Base-by-base conservation (phyloP, 345 rosid genomes). In the Orychophragmus violaceus region DNA sequence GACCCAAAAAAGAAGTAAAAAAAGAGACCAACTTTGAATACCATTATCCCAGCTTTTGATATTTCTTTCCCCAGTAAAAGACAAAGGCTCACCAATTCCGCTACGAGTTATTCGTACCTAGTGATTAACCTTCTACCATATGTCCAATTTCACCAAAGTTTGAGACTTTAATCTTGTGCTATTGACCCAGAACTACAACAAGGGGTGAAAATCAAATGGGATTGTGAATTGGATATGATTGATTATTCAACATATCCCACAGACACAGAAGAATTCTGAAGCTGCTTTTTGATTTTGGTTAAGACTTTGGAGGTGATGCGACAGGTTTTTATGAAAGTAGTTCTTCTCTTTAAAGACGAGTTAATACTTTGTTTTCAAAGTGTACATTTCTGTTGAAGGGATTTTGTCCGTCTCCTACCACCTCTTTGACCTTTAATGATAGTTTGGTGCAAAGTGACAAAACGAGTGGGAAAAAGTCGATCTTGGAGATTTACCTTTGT, bases 381-480 rank as follows among this genome's bases (percentile, higher is more conserved):
- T 39, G 54, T 50, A 51, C 21, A 60, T 32, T 62, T 70, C n/a
- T 44, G 63, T 70, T 64, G 52, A 51, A 41, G 11, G 33, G n/a
- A 29, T 22, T 25, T 22, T 60, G 10, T 55, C 42, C 36, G 25
- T 17, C 65, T 72, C 59, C 69, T 62, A 63, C 64, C 69, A 42
- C 35, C 64, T 71, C 69, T 64, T 64, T 64, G 70, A 72, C 76
- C 64, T 64, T 72, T 72, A 72, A 48, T 64, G 76, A 56, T 35
- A 71, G 70, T 71, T 71, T 56, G 70, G 76, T 71, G 61, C 68
- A 30, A 70, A 53, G 55, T 35, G 50, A 55, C 52, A 21, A 64
- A 71, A 33, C 2, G 27, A 9, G 42, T 0, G 5, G n/a, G 3
- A 35, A 6, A 41, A 2, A 39, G n/a, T 7, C 66, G 70, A 56